A percentile compares a stretch with the other conserved stretches of the same genome.
phyloP scores from a whole-genome alignment of 83 land plant genomes.

The Thuja plicata region DNA sequence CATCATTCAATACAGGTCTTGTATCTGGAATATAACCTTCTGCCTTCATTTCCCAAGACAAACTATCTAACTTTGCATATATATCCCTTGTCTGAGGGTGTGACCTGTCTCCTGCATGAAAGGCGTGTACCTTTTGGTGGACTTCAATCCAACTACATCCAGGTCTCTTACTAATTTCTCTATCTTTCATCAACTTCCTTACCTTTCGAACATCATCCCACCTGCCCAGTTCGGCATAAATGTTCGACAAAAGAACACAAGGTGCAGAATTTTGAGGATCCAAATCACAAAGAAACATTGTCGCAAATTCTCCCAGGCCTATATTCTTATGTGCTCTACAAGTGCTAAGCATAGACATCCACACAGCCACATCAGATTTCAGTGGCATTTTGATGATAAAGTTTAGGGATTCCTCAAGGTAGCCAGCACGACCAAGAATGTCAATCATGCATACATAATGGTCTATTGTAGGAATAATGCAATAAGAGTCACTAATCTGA shows the following conservation, averaged over 20 bases:
- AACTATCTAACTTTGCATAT: not conserved
- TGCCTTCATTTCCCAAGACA: not conserved
- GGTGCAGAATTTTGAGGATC: not conserved
- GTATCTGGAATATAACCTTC: not conserved
- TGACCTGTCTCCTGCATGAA: not conserved
- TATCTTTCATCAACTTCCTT: not conserved
- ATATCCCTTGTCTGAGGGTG: not conserved
- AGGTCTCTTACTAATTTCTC: not conserved
- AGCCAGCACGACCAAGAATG: not conserved
- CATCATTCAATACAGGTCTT: conserved; percentile 1
- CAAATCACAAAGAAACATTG: not conserved
- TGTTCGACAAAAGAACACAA: not conserved
- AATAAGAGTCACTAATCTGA: not conserved
- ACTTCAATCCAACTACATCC: not conserved
- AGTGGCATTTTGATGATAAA: not conserved
- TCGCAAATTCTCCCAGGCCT: not conserved
- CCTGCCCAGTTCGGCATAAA: not conserved
- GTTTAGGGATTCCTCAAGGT: not conserved
- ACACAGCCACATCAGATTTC: not conserved
- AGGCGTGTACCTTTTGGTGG: not conserved
- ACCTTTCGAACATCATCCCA: not conserved
- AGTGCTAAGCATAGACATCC: not conserved
- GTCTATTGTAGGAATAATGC: not conserved
- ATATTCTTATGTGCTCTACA: not conserved
- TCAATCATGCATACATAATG: not conserved